Evolutionary conservation across 805 yeast genomes (phyloP).

Genomic region (Myxozyma nipponensis): DNA sequence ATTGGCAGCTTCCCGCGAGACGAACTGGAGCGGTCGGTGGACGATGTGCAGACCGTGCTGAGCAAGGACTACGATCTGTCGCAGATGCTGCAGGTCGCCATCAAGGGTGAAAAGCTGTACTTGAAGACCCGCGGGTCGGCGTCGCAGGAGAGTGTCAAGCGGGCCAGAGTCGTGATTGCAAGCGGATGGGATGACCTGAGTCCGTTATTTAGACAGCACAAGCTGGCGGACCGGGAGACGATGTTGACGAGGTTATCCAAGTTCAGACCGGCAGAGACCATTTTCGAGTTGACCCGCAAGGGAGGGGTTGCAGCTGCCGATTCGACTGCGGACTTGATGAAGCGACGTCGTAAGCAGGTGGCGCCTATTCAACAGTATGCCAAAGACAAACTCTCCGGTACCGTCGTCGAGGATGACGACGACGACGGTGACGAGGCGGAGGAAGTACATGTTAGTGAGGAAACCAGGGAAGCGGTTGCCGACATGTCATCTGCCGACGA

Average conservation of each 20-base stretch:
- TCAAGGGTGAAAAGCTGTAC: constrained; percentile 84
- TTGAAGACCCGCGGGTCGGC: constrained; percentile 83
- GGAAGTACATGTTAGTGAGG: constrained; percentile 35
- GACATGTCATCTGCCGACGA: constrained; percentile 41
- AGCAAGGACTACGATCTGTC: constrained; percentile 63
- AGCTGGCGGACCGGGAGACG: constrained; percentile 49
- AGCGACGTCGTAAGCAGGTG: constrained; percentile 75
- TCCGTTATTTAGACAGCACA: constrained; percentile 48
- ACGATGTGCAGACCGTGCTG: constrained; percentile 60
- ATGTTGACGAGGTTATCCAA: constrained; percentile 69
- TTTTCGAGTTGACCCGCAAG: constrained; percentile 74
- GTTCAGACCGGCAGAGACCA: constrained; percentile 78
- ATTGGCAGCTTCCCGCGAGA: constrained; percentile 78
- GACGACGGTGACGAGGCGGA: constrained; percentile 39
- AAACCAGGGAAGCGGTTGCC: background rate
- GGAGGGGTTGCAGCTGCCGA: constrained; percentile 49
- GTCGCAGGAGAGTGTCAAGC: constrained; percentile 75
- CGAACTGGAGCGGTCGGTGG: constrained; percentile 67
- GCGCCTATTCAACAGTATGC: constrained; percentile 85
- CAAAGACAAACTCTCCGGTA: constrained; percentile 50
- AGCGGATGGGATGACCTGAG: constrained; percentile 84
- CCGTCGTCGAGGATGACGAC: background rate
- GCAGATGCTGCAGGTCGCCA: constrained; percentile 64
- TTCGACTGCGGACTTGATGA: constrained; percentile 76
- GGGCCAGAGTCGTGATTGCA: constrained; percentile 70